Evolutionary conservation across 345 rosid genomes (phyloP), one percentile per base, ranked within the genome.

Genomic region (Sonneratia caseolaris): DNA sequence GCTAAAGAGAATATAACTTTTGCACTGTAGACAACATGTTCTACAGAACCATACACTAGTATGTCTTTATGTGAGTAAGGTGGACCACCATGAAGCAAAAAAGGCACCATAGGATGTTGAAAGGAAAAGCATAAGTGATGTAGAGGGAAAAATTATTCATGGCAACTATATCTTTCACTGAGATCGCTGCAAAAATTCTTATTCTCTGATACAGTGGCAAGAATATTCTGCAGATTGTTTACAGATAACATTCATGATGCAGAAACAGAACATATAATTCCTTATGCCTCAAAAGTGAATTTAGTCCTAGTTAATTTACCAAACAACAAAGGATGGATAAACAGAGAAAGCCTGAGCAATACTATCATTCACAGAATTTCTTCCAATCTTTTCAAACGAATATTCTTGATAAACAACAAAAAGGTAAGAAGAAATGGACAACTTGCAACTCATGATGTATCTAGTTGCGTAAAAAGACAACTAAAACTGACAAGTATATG

Each of bases 21-120:
- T 27, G 19, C 66, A 62, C 66, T 24, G 66, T 62, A 62, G 66
- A 37, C 38, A 62, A 62, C 66, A 27, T 62, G 66, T 62, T 32
- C 66, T 62, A 62, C 38, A 62, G 66, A 32, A 62, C 66, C 2
- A 14, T 35, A 62, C 66, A 32, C 32, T 62, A 62, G 32, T 62
- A 35, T 12, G 37, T 62, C 66, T 27, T 62, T 32, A 27, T 10
- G 38, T 27, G 37, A 35, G 38, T 3, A 10, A 42, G 45, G 66
- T 27, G 66, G 66, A 62, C 66, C 38, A 15, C 66, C 38, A 62
- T 62, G 18, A 62, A 27, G 64, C 27, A 57, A 12, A 62, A 42
- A 62, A 62, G 66, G 66, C 66, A 35, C 66, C 66, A 62, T 12
- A 24, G 18, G 19, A 27, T 35, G 27, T 62, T 15, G 32, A 62